Conservation (phyloP, 2,329 filamentous ascomycete species). For the Fusarium cicatricum region DNA sequence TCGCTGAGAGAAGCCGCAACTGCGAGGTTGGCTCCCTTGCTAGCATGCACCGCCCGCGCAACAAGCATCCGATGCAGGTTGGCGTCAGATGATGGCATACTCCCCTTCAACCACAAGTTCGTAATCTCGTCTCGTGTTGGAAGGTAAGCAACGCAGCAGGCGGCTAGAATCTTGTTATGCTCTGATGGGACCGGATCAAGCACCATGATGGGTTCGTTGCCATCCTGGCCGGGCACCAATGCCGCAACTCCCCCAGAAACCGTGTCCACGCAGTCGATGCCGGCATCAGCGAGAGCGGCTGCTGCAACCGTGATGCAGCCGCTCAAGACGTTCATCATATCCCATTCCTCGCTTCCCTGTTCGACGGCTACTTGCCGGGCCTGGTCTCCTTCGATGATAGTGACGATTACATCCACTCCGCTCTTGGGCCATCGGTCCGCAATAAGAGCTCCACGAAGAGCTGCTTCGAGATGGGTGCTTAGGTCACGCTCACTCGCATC, state of each 20-base stretch:
- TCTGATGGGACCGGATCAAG: constrained; percentile 86
- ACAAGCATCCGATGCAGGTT: constrained; percentile 47
- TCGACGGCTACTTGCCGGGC: constrained; percentile 63
- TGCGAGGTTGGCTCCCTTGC: constrained; percentile 48
- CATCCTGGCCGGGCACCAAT: constrained; percentile 60
- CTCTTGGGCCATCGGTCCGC: constrained; percentile 98
- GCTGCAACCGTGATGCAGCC: constrained; percentile 94
- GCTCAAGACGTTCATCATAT: constrained; percentile 88
- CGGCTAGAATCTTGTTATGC: constrained; percentile 78
- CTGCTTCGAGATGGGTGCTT: constrained; percentile 89
- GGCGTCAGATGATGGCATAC: constrained; percentile 53
- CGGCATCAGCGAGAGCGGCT: constrained; percentile 91
- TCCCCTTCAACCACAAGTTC: constrained; percentile 91
- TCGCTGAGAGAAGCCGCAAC: constrained; percentile 49
- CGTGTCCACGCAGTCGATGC: constrained; percentile 93
- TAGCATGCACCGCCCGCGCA: constrained; percentile 52
- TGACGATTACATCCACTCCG: constrained; percentile 93
- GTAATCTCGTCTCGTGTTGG: constrained; percentile 89
- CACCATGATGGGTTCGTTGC: constrained; percentile 60
- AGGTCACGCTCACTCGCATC: constrained; percentile 89
- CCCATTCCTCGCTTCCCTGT: constrained; percentile 74
- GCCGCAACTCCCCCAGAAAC: constrained; percentile 91
- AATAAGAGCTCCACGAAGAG: constrained; percentile 87
- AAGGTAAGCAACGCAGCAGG: constrained; percentile 90
- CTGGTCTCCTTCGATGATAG: constrained; percentile 92